A percentile compares a stretch with the other conserved stretches of the same genome.
Conservation (phyloP, 2,329 filamentous ascomycete genomes). For the Microdochium nivale region DNA sequence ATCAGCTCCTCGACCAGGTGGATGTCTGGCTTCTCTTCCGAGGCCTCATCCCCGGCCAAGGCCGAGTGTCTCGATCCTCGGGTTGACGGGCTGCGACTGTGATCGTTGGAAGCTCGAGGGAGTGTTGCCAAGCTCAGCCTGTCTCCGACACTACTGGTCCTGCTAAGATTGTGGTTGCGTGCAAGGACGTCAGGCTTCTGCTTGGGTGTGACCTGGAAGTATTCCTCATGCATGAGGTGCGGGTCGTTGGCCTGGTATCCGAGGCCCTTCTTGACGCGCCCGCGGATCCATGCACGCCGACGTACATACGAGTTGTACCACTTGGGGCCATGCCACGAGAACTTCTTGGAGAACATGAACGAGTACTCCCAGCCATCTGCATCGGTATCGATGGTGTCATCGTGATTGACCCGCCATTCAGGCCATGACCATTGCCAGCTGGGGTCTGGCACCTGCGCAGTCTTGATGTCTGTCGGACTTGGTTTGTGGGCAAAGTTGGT, state of each 20-base stretch:
- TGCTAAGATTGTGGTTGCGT: slow-evolving; percentile 15
- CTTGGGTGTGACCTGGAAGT: slow-evolving; percentile 62
- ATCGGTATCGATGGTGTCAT: slow-evolving; percentile 61
- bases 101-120: slow-evolving; percentile 18
- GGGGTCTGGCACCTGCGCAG: slow-evolving; percentile 87
- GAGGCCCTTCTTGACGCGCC: slow-evolving; percentile 56
- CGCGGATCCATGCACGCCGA: slow-evolving; percentile 77
- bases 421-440: slow-evolving; percentile 85
- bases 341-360: slow-evolving; percentile 68
- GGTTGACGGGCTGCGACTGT: neutral
- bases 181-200: slow-evolving; percentile 14
- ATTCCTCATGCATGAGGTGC: slow-evolving; percentile 65
- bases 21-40: slow-evolving; percentile 50
- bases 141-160: slow-evolving; percentile 24
- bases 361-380: slow-evolving; percentile 96
- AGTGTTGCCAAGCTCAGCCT: slow-evolving; percentile 24
- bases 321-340: slow-evolving; percentile 79
- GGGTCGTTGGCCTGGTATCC: slow-evolving; percentile 40
- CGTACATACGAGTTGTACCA: slow-evolving; percentile 98
- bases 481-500: slow-evolving; percentile 59
- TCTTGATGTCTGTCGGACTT: slow-evolving; percentile 62
- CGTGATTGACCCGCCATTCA: slow-evolving; percentile 59
- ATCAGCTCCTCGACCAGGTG: slow-evolving; percentile 62
- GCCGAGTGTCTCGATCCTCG: neutral
- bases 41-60: slow-evolving; percentile 24